Base-by-base conservation (phyloP, 768 basidiomycete genomes). In the Tremella yokohamensis region DNA sequence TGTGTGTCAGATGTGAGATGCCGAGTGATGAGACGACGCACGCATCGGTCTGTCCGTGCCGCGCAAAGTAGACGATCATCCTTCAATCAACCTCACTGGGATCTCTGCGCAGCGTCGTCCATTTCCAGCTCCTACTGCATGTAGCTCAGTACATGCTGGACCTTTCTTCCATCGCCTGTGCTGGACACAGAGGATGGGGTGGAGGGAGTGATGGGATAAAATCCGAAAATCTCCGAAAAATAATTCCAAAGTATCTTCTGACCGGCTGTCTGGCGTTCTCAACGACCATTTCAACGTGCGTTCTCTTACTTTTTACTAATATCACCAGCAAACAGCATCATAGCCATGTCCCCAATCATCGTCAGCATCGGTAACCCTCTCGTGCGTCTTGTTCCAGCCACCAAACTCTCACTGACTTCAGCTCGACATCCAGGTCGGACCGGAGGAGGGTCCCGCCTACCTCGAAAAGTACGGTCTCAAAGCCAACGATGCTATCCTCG, bases 331-430 rank as follows among this genome's bases (percentile, higher is more conserved):
- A n/a, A n/a, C n/a, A 44, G 56, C 12, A 9, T 49, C 52, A 0
- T 11, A 29, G 6, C 56, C 18, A 51, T 51, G 44, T 40, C 66
- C 51, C 78, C 68, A 22, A 81, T 20, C 87, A 79, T 97, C 47
- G 90, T 97, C 79, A 89, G 86, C 80, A 80, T 98, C 79, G 94
- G 94, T 42, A 97, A 97, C 79, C 94, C 94, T 68, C 82, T 98
- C 74, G 87, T 98, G 51, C 58, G 74, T 64, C 15, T n/a, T 29
- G 7, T n/a, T 6, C 20, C n/a, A 19, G 24, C 29, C 9, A 15
- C 37, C 25, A 45, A 18, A n/a, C 15, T 16, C 15, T 6, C 42
- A 6, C 22, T 48, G 24, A 34, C n/a, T 16, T 48, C 44, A 75
- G 73, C 77, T 78, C 54, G 93, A 99, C 77, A 87, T 99, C 80